phyloP scores from a whole-genome alignment of 2,329 filamentous ascomycete genomes.

The Aspergillus latus region DNA sequence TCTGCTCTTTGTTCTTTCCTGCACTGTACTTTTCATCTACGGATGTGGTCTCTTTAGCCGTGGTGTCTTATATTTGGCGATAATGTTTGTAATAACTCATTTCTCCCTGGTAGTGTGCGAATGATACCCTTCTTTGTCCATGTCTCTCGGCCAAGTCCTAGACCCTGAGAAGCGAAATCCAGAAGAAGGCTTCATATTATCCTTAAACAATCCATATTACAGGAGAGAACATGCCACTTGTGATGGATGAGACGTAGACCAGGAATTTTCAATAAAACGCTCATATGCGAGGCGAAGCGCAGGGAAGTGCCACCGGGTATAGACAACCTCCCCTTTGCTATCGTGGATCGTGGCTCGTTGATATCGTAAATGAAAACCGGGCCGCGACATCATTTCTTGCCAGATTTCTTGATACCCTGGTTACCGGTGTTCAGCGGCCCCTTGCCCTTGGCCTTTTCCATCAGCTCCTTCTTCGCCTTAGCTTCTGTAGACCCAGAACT shows the following conservation, averaged over 20 bases:
- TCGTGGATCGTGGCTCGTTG: slow-evolving; percentile 27
- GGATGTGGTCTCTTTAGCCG: slow-evolving; percentile 2
- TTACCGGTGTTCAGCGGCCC: slow-evolving; percentile 80
- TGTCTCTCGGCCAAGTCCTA: not conserved
- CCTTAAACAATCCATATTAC: not conserved
- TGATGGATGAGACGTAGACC: slow-evolving; percentile 9
- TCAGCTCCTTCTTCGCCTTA: slow-evolving; percentile 80
- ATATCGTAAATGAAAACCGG: slow-evolving; percentile 20
- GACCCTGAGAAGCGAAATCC: not conserved
- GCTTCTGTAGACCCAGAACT: slow-evolving; percentile 57
- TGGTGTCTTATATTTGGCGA: slow-evolving; percentile 11
- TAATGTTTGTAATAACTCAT: slow-evolving; percentile 13
- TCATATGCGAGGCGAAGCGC: slow-evolving; percentile 6
- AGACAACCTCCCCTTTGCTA: slow-evolving; percentile 10
- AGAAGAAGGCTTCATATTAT: not conserved
- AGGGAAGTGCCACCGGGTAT: slow-evolving; percentile 20
- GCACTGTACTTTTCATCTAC: slow-evolving; percentile 24
- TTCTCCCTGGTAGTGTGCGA: slow-evolving; percentile 12
- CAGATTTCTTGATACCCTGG: slow-evolving; percentile 96
- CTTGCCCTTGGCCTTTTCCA: slow-evolving; percentile 80
- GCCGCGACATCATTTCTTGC: slow-evolving; percentile 74
- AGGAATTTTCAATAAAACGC: slow-evolving; percentile 11
- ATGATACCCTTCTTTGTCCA: slow-evolving; percentile 17
- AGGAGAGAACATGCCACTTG: slow-evolving; percentile 1
- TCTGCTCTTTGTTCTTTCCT: not conserved